Evolutionary conservation across 2,329 filamentous ascomycete genomes (phyloP).

Genomic region (Xylogone sp.): DNA sequence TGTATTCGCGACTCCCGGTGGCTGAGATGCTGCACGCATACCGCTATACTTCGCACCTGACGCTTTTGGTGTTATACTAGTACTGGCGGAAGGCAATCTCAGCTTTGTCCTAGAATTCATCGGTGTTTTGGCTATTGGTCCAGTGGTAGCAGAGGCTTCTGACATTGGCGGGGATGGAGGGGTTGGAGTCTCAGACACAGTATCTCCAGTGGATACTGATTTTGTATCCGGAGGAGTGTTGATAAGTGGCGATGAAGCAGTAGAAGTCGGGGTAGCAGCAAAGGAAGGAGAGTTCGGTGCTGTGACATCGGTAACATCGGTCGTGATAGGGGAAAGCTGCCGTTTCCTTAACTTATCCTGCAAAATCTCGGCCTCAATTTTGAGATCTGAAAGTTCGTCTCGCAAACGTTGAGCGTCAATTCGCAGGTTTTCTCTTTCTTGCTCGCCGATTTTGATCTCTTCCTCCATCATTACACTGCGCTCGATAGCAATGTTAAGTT

Average conservation of each 20-base stretch:
- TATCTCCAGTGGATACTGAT: slow-evolving; percentile 52
- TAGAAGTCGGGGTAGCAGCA: slow-evolving; percentile 74
- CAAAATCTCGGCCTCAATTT: slow-evolving; percentile 91
- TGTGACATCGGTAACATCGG: slow-evolving; percentile 60
- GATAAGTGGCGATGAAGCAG: slow-evolving; percentile 86
- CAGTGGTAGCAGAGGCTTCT: slow-evolving; percentile 58
- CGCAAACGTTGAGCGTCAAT: slow-evolving; percentile 88
- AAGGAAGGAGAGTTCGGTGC: slow-evolving; percentile 68
- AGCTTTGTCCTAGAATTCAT: slow-evolving; percentile 38
- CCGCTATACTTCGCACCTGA: slow-evolving; percentile 22
- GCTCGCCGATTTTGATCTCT: slow-evolving; percentile 85
- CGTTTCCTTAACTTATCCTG: slow-evolving; percentile 87
- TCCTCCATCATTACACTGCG: slow-evolving; percentile 90
- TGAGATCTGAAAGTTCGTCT: slow-evolving; percentile 88
- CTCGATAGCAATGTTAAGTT: slow-evolving; percentile 94
- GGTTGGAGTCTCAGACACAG: slow-evolving; percentile 66
- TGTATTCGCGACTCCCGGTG: slow-evolving; percentile 11
- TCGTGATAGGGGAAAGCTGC: slow-evolving; percentile 56
- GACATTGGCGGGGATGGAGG: slow-evolving; percentile 94
- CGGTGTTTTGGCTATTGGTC: slow-evolving; percentile 21
- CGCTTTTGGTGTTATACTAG: slow-evolving; percentile 51
- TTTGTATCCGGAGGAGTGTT: slow-evolving; percentile 78
- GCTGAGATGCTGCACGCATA: slow-evolving; percentile 20
- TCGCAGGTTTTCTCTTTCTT: slow-evolving; percentile 82
- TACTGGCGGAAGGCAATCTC: slow-evolving; percentile 52